These are phyloP conservation scores for Prunus davidiana DNA, from an alignment of 306 rosid species.

Conservation along the genomic window DNA sequence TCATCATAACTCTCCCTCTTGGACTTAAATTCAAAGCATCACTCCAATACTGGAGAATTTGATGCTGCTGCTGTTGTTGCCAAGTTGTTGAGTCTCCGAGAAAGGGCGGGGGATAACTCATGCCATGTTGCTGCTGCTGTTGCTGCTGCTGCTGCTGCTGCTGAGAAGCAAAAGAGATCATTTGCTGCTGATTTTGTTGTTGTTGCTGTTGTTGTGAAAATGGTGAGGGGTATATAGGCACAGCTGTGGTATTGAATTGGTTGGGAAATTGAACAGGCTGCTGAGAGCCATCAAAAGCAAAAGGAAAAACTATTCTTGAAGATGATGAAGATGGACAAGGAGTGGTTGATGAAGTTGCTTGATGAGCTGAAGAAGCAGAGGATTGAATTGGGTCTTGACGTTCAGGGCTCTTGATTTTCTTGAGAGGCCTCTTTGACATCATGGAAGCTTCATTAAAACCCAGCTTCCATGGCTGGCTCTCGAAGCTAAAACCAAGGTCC, in stretches of 20 bases:
- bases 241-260: constrained; percentile 34
- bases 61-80: constrained; percentile 56
- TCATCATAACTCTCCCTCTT: constrained; percentile 64
- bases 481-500: constrained; percentile 29
- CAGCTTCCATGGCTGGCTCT: constrained; percentile 49
- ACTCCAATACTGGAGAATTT: constrained; percentile 70
- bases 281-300: constrained; percentile 49
- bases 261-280: constrained; percentile 38
- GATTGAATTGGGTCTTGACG: constrained; percentile 33
- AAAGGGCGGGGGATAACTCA: constrained; percentile 36
- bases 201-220: constrained; percentile 9
- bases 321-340: constrained; percentile 28
- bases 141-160: constrained; percentile 40
- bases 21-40: constrained; percentile 72
- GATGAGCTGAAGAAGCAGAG: constrained; percentile 25
- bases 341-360: constrained; percentile 19
- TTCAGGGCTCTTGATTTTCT: constrained; percentile 72
- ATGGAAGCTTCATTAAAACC: constrained; percentile 52
- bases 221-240: constrained; percentile 32
- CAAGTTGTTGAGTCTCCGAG: constrained; percentile 22
- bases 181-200: constrained; percentile 41
- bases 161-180: constrained; percentile 44
- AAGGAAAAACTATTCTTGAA: constrained; percentile 66
- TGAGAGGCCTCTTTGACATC: constrained; percentile 50
- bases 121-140: constrained; percentile 32